Percentiles rank a stretch among this genome's conserved stretches.
These are phyloP conservation scores for Fusarium napiforme DNA, from an alignment of 2,329 filamentous ascomycete species.

Conservation along the genomic window DNA sequence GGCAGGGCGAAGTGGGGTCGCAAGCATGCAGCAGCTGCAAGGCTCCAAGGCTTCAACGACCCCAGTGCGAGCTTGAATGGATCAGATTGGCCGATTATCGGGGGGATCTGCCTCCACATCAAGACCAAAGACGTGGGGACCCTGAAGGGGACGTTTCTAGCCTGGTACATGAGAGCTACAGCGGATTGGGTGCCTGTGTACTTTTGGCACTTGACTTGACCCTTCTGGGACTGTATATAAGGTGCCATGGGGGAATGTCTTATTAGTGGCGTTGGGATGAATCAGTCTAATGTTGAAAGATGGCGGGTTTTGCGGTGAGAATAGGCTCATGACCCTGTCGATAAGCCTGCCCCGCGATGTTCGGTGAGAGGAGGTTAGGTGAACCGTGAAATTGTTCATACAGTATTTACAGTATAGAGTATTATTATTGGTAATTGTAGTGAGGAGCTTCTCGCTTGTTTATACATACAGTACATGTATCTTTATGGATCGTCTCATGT, in stretches of 20 bases:
- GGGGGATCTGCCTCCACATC: conserved; percentile 29
- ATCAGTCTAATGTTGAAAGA: conserved; percentile 6
- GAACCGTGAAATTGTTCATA: background rate
- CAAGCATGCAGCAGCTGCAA: conserved; percentile 22
- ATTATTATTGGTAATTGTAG: background rate
- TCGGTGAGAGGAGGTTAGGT: conserved; percentile 11
- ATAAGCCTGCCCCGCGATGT: conserved; percentile 37
- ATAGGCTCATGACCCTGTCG: conserved; percentile 35
- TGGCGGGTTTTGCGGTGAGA: conserved; percentile 28
- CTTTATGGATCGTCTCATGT: conserved; percentile 7
- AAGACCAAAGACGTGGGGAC: conserved; percentile 32
- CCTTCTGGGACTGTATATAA: conserved; percentile 19
- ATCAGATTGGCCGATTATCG: conserved; percentile 36
- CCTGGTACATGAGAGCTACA: conserved; percentile 35
- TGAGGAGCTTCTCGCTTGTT: background rate
- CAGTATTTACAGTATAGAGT: conserved; percentile 6
- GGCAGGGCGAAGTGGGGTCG: conserved; percentile 27
- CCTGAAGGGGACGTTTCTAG: conserved; percentile 24
- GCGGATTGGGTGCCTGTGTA: conserved; percentile 1
- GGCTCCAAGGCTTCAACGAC: conserved; percentile 36
- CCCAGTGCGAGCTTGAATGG: conserved; percentile 10
- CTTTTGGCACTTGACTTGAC: conserved; percentile 29
- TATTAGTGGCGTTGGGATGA: conserved; percentile 22
- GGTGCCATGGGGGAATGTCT: conserved; percentile 6
- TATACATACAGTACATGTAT: conserved; percentile 13